phyloP scores from a whole-genome alignment of 1,284 basidiomycete genomes.

The Ustilago shanxiensis region DNA sequence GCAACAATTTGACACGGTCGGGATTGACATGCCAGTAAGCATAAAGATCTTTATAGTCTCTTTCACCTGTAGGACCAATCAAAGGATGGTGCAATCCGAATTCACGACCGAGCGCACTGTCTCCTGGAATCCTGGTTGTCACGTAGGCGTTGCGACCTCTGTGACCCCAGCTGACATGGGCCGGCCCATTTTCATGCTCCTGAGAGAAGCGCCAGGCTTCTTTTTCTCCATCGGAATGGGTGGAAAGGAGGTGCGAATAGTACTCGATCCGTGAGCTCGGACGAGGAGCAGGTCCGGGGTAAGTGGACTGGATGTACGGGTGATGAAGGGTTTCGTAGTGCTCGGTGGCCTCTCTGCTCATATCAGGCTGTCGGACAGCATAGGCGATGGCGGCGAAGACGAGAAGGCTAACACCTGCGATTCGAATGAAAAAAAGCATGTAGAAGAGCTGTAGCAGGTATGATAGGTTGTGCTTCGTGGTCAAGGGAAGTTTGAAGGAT shows the following conservation, averaged over 20 bases:
- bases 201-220: background rate
- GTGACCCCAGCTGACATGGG: background rate
- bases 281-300: background rate
- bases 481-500: too few relatives aligned
- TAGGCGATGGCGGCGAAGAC: too few relatives aligned
- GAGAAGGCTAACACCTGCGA: too few relatives aligned
- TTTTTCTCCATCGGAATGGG: background rate
- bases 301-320: too few relatives aligned
- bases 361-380: too few relatives aligned
- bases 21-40: constrained; percentile 8
- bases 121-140: background rate
- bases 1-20: background rate
- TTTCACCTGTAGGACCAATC: background rate
- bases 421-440: too few relatives aligned
- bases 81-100: background rate
- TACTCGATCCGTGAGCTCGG: background rate
- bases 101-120: background rate
- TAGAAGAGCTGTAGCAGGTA: too few relatives aligned
- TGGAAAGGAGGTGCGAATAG: constrained; percentile 3
- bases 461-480: too few relatives aligned
- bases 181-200: background rate
- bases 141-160: background rate
- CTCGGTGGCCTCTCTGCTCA: background rate
- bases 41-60: background rate
- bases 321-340: background rate